Evolutionary conservation across 257 asterid genomes (phyloP).

Genomic region (Solanum corneliomulleri): DNA sequence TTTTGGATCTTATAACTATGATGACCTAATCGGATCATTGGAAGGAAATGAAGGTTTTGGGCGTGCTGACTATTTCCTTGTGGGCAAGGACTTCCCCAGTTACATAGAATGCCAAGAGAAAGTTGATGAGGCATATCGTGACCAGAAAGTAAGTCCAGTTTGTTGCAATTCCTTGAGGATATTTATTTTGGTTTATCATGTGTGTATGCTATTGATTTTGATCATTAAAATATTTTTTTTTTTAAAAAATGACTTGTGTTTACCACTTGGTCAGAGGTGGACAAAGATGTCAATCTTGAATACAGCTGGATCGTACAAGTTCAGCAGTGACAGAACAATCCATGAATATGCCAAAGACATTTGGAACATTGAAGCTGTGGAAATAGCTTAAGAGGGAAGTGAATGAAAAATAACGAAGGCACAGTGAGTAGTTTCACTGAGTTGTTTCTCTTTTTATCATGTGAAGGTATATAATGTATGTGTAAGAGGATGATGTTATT

Average conservation of each 20-base stretch:
- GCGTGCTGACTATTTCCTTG: constrained; percentile 77
- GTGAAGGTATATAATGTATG: background rate
- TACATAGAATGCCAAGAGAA: constrained; percentile 82
- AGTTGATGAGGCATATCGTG: constrained; percentile 67
- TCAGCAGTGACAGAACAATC: constrained; percentile 84
- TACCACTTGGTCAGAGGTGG: constrained; percentile 42
- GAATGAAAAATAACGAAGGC: background rate
- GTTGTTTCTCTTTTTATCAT: background rate
- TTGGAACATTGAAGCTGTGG: constrained; percentile 53
- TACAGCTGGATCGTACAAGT: constrained; percentile 69
- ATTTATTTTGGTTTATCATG: background rate
- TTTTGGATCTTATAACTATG: constrained; percentile 49
- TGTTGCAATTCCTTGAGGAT: background rate
- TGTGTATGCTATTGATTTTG: background rate
- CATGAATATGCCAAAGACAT: constrained; percentile 72
- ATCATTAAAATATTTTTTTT: background rate
- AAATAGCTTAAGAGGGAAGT: constrained; percentile 8
- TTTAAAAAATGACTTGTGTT: background rate
- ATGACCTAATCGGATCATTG: constrained; percentile 56
- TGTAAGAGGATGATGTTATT: background rate
- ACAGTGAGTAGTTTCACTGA: background rate
- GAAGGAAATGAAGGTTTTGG: constrained; percentile 89
- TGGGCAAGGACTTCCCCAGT: constrained; percentile 85
- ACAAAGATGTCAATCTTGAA: constrained; percentile 79
- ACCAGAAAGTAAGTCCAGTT: constrained; percentile 38